Conservation (phyloP, 225 moss, liverwort and hornwort genomes). For the Physcomitrellopsis africana region DNA sequence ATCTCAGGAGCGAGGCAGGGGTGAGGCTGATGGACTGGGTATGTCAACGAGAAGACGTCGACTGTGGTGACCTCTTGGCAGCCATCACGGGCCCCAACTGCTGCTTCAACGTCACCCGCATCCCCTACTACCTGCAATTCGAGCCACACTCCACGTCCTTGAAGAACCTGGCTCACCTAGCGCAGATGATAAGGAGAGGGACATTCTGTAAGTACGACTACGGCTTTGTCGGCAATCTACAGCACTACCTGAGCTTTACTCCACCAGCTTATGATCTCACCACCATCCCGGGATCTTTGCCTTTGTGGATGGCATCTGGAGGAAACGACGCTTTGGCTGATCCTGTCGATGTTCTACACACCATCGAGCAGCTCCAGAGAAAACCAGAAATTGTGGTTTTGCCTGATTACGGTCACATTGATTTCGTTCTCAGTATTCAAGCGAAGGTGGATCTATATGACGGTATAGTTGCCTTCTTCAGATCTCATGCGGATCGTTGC, state of each 20-base stretch:
- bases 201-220: conserved; percentile 86
- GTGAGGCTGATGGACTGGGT: conserved; percentile 79
- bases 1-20: conserved; percentile 75
- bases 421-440: conserved; percentile 72
- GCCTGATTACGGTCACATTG: conserved; percentile 86
- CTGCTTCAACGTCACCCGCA: conserved; percentile 85
- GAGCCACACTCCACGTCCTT: conserved; percentile 96
- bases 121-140: conserved; percentile 80
- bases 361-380: conserved; percentile 58
- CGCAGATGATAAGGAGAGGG: conserved; percentile 91
- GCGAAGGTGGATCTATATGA: conserved; percentile 88
- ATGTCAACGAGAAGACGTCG: conserved; percentile 62
- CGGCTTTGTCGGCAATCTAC: conserved; percentile 79
- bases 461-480: conserved; percentile 83
- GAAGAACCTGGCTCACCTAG: conserved; percentile 91
- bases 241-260: conserved; percentile 60
- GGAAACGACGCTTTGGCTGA: conserved; percentile 90
- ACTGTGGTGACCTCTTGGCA: conserved; percentile 81
- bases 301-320: conserved; percentile 89
- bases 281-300: conserved; percentile 56
- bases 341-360: conserved; percentile 66
- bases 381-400: conserved; percentile 54
- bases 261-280: conserved; percentile 77
- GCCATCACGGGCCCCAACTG: conserved; percentile 92
- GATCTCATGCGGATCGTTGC: conserved; percentile 43